Evolutionary conservation across 2,329 filamentous ascomycete genomes (phyloP), one percentile per base, ranked within the genome.

Genomic region (Colletotrichum liaoningense): DNA sequence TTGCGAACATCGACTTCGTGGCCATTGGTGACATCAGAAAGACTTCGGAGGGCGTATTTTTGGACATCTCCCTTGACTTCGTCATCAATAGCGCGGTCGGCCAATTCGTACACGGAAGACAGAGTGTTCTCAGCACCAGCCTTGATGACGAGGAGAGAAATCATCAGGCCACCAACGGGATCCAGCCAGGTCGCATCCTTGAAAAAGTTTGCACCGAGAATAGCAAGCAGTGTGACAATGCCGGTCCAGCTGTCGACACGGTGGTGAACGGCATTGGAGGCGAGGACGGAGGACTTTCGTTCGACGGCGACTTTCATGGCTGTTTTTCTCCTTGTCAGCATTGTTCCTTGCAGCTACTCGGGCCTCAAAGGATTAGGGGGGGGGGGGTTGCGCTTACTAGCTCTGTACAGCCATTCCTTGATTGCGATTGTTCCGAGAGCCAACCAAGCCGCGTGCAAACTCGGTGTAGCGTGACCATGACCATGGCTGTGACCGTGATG

Each of bases 351-450:
- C 28, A 30, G 33, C 1, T 35, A 49, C 35, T 24, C 12, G 14
- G 28, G 4, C n/a, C 46, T 46, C 14, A 49, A 33, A 58, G 63
- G 35, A 24, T 33, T 28, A 11, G 7, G 26, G 24, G 59, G 7
- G 26, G 24, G 52, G 19, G 59, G 62, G 26, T 19, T 26, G 46
- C n/a, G 90, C 94, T 87, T 91, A 97, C 96, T 99, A 76, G 96
- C 95, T 86, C 93, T 93, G 81, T 98, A 99, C 30, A 99, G 87
- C 94, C 95, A 99, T 84, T 99, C 97, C 84, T 99, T 99, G 79
- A 98, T 87, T 30, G 95, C 83, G 70, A 99, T 97, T 2, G 95
- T 98, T 24, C 94, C 96, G 54, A 91, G 93, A 46, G 97, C 96
- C 73, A 99, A 86, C 97, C 97, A 99, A 8, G 94, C 96, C 26